Percentiles rank a stretch among this genome's conserved stretches.
These are phyloP conservation scores for Solanum virginianum DNA, from an alignment of 257 asterid genomes.

Conservation along the genomic window DNA sequence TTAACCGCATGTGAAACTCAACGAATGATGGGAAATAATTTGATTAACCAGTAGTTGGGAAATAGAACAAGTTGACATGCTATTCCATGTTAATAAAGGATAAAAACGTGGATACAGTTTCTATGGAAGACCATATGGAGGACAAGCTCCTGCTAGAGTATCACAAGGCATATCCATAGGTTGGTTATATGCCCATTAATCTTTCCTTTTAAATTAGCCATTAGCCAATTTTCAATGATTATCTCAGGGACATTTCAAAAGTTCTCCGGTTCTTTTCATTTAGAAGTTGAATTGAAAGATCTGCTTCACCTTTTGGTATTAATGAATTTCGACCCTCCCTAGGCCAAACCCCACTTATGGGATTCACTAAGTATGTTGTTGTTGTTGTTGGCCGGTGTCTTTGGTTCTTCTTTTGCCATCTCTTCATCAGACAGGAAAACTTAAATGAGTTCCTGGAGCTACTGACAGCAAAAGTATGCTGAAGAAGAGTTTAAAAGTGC, in stretches of 20 bases:
- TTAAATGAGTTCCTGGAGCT: background rate
- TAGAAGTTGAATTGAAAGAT: background rate
- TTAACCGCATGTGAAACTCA: background rate
- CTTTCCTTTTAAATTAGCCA: background rate
- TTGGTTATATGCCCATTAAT: constrained; percentile 4
- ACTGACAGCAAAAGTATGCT: background rate
- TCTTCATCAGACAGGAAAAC: background rate
- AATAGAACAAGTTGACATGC: background rate
- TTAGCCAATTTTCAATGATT: background rate
- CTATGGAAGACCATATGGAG: background rate
- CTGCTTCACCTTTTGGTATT: background rate
- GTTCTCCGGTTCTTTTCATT: background rate
- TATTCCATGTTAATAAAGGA: background rate
- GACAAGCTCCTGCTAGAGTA: background rate
- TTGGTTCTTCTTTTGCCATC: background rate
- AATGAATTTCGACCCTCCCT: background rate
- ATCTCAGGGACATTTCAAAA: background rate
- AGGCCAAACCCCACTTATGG: too few relatives aligned
- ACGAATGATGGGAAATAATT: background rate
- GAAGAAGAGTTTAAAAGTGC: background rate
- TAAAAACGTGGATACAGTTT: background rate
- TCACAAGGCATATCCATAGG: constrained; percentile 74
- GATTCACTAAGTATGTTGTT: background rate
- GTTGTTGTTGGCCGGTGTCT: background rate
- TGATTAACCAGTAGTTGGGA: background rate